Evolutionary conservation across 1,284 basidiomycete genomes (phyloP).

Genomic region (Irpex sp.): DNA sequence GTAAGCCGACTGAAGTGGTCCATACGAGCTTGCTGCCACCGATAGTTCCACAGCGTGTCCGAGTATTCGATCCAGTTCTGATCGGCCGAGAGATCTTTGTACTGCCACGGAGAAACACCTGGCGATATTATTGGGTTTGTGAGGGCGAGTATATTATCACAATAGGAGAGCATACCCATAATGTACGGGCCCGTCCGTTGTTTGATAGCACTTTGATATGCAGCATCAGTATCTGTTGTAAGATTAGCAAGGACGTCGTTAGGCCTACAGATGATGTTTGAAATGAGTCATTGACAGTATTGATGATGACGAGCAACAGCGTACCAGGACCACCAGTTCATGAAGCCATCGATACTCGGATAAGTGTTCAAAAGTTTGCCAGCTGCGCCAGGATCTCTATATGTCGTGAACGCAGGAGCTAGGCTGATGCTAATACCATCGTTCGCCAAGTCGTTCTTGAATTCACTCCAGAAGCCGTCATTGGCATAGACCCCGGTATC

Average conservation of each 20-base stretch:
- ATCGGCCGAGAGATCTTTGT: constrained; percentile 30
- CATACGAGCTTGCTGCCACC: constrained; percentile 27
- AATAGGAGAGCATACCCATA: constrained; percentile 22
- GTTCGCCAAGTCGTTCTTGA: constrained; percentile 24
- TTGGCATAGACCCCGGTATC: constrained; percentile 17
- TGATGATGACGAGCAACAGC: not conserved
- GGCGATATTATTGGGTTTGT: not conserved
- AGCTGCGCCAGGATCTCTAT: constrained; percentile 25
- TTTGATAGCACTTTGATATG: constrained; percentile 23
- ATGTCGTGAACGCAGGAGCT: constrained; percentile 31
- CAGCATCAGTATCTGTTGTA: constrained; percentile 24
- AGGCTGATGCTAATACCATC: constrained; percentile 26
- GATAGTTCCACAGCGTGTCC: constrained; percentile 32
- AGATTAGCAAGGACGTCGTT: constrained; percentile 24
- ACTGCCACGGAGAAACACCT: constrained; percentile 34
- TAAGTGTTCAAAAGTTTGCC: constrained; percentile 24
- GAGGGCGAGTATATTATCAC: not conserved
- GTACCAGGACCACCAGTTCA: constrained; percentile 36
- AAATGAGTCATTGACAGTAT: not conserved
- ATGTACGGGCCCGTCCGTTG: constrained; percentile 29
- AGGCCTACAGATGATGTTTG: constrained; percentile 19
- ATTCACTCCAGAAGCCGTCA: constrained; percentile 26
- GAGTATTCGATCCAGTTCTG: constrained; percentile 34
- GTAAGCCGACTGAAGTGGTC: constrained; percentile 14
- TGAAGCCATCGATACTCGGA: constrained; percentile 32